phyloP scores from a whole-genome alignment of 805 yeast species.

The Zygotorulaspora florentina region DNA sequence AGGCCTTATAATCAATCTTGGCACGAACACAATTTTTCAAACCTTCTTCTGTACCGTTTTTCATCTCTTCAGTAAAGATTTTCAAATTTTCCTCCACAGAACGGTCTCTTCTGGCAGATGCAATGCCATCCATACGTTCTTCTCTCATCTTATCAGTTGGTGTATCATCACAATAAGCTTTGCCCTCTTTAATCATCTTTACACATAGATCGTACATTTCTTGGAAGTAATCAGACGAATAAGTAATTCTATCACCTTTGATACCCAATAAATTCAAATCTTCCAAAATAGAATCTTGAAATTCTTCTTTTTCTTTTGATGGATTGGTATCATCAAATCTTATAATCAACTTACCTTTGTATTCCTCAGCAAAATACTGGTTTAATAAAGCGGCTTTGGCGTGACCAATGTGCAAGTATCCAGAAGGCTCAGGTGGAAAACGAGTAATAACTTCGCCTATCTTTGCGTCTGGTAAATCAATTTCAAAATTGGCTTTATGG shows the following conservation, averaged over 20 bases:
- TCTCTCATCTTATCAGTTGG: conserved; percentile 94
- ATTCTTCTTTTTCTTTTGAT: conserved; percentile 91
- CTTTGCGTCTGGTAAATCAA: conserved; percentile 85
- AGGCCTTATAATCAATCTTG: conserved; percentile 85
- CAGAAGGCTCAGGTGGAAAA: conserved; percentile 99
- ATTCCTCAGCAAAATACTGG: conserved; percentile 92
- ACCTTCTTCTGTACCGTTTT: conserved; percentile 89
- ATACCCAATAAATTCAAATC: conserved; percentile 88
- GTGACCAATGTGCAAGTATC: conserved; percentile 95
- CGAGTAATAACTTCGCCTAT: conserved; percentile 96
- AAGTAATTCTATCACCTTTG: conserved; percentile 83
- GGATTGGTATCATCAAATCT: conserved; percentile 99
- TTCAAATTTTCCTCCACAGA: conserved; percentile 85
- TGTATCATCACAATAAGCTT: conserved; percentile 97
- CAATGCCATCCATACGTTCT: conserved; percentile 96
- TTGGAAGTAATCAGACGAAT: conserved; percentile 91
- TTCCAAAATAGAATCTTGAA: conserved; percentile 88
- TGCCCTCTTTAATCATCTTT: conserved; percentile 87
- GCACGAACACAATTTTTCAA: conserved; percentile 92
- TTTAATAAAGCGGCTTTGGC: conserved; percentile 97
- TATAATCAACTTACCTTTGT: conserved; percentile 93
- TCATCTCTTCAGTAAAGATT: conserved; percentile 88
- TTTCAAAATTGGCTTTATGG: conserved; percentile 93
- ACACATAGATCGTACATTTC: conserved; percentile 84
- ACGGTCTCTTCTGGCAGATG: conserved; percentile 88